Evolutionary conservation across 495 filamentous ascomycete species (phyloP), one percentile per base, ranked within the genome.

Genomic region (Usnea hakonensis): DNA sequence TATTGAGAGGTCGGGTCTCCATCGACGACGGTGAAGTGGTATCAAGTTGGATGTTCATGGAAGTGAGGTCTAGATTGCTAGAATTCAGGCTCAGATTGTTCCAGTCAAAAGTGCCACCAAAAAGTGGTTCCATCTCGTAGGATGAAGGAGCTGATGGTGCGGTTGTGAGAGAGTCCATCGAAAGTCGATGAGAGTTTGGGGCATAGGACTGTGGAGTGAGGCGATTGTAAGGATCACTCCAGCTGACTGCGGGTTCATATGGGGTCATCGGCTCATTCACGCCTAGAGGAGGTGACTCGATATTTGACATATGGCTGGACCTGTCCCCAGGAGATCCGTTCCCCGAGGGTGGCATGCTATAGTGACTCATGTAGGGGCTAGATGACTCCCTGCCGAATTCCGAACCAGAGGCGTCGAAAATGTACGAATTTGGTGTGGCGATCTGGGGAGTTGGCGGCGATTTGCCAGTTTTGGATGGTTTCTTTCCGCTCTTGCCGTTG

Each of bases 401-500:
- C 7, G 68, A 66, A 35, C 57, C 61, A n/a, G 68, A 61, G 16
- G 60, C 66, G 23, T 68, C 66, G 43, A 78, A 66, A 72, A 79
- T 19, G 74, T 83, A 62, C 70, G 81, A 76, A 11, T 67, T 57
- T 38, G 85, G 73, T 64, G 81, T 82, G 33, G 81, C 77, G 23
- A 84, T 78, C 54, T 77, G 75, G 16, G 82, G 80, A 7, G 83
- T 84, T 23, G 77, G 77, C 5, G 83, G 80, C n/a, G 74, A 75
- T 64, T 75, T 72, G 21, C 61, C 56, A 28, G 70, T 66, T 5
- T 65, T 73, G 30, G 70, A 67, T 11, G 66, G 69, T 55, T 79
- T 79, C 71, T 77, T 79, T 40, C 70, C 69, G 35, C 80, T 83
- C 68, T 87, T 85, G 46, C 85, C 86, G 66, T 95, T 96, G 75